Base-by-base conservation (phyloP, 2,329 filamentous ascomycete species). In the Ceratocystis huliohia region DNA sequence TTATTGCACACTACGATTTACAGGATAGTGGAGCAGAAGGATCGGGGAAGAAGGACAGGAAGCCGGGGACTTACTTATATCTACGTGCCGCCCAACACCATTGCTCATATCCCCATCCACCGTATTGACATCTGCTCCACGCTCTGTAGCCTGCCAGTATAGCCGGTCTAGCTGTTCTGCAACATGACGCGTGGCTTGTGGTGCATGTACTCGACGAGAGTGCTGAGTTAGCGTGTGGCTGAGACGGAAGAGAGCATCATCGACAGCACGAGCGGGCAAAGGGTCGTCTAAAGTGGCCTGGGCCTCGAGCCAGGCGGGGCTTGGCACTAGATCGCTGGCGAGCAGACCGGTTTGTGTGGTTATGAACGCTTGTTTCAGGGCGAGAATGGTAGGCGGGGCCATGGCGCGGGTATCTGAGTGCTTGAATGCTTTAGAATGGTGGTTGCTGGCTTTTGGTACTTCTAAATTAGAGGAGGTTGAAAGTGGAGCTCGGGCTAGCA, bases 131-230 rank as follows among this genome's bases (percentile, higher is more conserved):
- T 71, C 72, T 63, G 75, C 74, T 57, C 73, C 75, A 46, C 77
- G 77, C 48, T 80, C 78, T 3, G 75, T 76, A 15, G 76, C 75
- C 5, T 74, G 74, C 74, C 81, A 80, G 73, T 89, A 90, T 57
- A 88, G 75, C 61, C 76, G 75, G 74, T 88, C 85, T 53, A 91
- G 84, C 76, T 91, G 87, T 76, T 89, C 86, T 1, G 87, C 86
- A 20, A 90, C 81, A 71, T 88, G 85, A 45, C 87, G 81, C 64
- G 81, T 84, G n/a, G 87, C 85, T 70, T 88, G 85, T 0, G 85
- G 81, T 17, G 84, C 81, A 73, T 89, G 89, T 4, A 84, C 84
- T 66, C 84, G 81, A 45, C 82, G 82, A 37, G 81, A 81, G 73
- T 91, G 88, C 70, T 87, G 84, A 69, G 82, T 81, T 15, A 89